These are phyloP conservation scores for Tolypocladium ovalisporum DNA, from an alignment of 2,329 filamentous ascomycete genomes.

Conservation along the genomic window DNA sequence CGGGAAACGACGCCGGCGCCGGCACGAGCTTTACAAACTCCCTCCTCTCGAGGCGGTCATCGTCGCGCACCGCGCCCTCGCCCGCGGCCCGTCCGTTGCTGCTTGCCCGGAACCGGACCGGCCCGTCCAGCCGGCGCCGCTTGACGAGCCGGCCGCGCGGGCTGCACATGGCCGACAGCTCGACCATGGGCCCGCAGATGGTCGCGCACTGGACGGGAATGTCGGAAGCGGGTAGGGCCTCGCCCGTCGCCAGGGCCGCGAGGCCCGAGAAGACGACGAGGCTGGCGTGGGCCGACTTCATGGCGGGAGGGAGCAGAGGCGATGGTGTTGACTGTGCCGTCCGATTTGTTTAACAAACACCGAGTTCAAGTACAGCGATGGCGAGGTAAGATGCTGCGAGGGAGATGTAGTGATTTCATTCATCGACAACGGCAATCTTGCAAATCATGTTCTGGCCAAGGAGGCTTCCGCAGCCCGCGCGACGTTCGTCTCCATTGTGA, in stretches of 20 bases:
- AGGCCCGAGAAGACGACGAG: slow-evolving; percentile 18
- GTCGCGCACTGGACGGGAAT: slow-evolving; percentile 27
- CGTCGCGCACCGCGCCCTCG: not conserved
- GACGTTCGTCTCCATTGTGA: not conserved
- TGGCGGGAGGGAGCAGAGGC: slow-evolving; percentile 4
- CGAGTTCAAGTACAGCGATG: not conserved
- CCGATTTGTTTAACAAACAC: not conserved
- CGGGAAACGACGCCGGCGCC: slow-evolving; percentile 20
- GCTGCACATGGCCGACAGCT: slow-evolving; percentile 26
- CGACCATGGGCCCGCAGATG: slow-evolving; percentile 31
- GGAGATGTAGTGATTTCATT: not conserved
- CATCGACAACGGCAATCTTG: not conserved
- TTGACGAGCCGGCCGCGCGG: slow-evolving; percentile 2
- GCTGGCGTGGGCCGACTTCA: slow-evolving; percentile 14
- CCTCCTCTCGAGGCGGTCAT: slow-evolving; percentile 8
- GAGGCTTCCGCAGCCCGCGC: not conserved
- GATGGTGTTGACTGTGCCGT: not conserved
- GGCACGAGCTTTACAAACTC: slow-evolving; percentile 17
- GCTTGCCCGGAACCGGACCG: not conserved
- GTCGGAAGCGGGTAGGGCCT: slow-evolving; percentile 21
- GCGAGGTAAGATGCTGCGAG: not conserved
- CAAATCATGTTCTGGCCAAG: not conserved
- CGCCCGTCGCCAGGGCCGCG: slow-evolving; percentile 14
- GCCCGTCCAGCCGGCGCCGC: not conserved
- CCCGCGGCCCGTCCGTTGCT: not conserved